A percentile compares a stretch with the other conserved stretches of the same genome.
phyloP scores from a whole-genome alignment of 805 yeast species.

The Teunomyces barrocoloradensis region DNA sequence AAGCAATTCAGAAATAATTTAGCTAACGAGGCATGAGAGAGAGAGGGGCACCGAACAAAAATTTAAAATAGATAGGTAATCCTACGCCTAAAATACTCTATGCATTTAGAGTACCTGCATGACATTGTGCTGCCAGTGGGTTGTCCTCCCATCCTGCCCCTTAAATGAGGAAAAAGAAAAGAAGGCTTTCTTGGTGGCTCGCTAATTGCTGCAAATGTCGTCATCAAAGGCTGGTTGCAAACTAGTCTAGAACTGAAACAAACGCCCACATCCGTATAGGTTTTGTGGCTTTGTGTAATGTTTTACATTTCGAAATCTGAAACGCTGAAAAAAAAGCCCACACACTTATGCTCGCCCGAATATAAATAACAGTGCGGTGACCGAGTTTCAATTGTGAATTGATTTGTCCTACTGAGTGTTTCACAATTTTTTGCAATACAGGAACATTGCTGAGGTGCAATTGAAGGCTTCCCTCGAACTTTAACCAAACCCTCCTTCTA shows the following conservation, averaged over 20 bases:
- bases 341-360: slow-evolving; percentile 7
- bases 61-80: background rate
- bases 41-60: background rate
- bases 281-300: slow-evolving; percentile 11
- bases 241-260: slow-evolving; percentile 4
- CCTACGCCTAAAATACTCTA: background rate
- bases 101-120: too few relatives aligned
- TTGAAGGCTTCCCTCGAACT: background rate
- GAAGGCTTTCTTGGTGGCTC: too few relatives aligned
- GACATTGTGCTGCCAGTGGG: too few relatives aligned
- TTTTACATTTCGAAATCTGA: slow-evolving; percentile 15
- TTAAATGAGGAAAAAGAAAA: too few relatives aligned
- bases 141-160: too few relatives aligned
- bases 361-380: slow-evolving; percentile 6
- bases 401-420: background rate
- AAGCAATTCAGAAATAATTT: background rate
- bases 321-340: slow-evolving; percentile 8
- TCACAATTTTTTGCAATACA: background rate
- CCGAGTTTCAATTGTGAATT: slow-evolving; percentile 12
- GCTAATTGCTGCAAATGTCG: slow-evolving; percentile 2
- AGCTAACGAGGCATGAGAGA: too few relatives aligned
- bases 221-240: slow-evolving; percentile 1
- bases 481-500: background rate
- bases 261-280: background rate
- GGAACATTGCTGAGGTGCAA: background rate